A percentile compares a stretch with the other conserved stretches of the same genome.
Conservation (phyloP, 2,329 filamentous ascomycete species). For the Colletotrichum magnum region DNA sequence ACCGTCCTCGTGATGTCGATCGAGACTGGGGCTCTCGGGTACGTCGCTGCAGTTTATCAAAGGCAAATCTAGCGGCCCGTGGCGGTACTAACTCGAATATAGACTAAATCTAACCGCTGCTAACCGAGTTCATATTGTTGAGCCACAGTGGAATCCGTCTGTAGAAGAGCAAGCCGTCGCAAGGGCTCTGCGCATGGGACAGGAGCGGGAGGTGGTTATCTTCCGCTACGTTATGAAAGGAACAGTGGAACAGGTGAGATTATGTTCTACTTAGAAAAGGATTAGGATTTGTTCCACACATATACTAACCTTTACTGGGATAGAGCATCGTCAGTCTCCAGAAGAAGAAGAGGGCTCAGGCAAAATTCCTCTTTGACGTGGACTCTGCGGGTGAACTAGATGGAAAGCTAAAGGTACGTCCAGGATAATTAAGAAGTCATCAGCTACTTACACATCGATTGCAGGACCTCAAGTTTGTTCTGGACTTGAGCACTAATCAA, state of each 20-base stretch:
- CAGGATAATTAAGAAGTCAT: too few relatives aligned
- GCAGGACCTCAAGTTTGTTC: too few relatives aligned
- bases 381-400: not conserved
- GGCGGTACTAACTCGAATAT: not conserved
- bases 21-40: not conserved
- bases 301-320: not conserved
- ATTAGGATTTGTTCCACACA: too few relatives aligned
- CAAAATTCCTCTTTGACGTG: not conserved
- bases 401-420: not conserved
- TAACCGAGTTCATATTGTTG: not conserved
- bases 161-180: conserved; percentile 49
- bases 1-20: not conserved
- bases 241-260: not conserved
- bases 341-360: not conserved
- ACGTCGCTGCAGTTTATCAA: too few relatives aligned
- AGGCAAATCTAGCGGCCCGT: too few relatives aligned
- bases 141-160: conserved; percentile 45
- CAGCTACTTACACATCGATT: too few relatives aligned
- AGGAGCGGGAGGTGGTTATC: conserved; percentile 46
- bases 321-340: not conserved
- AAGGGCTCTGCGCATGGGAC: conserved; percentile 48
- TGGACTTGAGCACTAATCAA: too few relatives aligned
- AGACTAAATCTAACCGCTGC: conserved; percentile 3
- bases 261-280: not conserved
- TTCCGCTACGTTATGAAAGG: not conserved